Conservation (phyloP, 768 basidiomycete genomes). For the Calocybe indica region DNA sequence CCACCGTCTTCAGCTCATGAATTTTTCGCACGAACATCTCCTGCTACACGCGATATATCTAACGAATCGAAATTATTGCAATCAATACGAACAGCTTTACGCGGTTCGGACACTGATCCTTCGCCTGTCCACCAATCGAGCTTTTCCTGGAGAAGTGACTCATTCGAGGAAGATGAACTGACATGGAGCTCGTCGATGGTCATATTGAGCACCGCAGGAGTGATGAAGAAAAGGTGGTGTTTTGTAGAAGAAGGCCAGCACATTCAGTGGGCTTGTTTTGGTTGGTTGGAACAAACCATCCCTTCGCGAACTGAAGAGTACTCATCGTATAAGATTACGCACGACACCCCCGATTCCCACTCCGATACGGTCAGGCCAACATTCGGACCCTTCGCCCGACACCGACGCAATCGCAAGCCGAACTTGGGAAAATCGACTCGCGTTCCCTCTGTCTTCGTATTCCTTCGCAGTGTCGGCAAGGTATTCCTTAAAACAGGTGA, state of each 20-base stretch:
- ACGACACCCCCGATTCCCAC: neutral
- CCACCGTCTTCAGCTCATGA: constrained; percentile 37
- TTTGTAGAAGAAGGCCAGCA: constrained; percentile 66
- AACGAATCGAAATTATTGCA: constrained; percentile 40
- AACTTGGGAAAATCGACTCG: constrained; percentile 30
- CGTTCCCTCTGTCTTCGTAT: constrained; percentile 66
- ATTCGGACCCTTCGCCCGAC: constrained; percentile 49
- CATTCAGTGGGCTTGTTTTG: constrained; percentile 79
- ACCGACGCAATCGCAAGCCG: constrained; percentile 31
- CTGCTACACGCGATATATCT: constrained; percentile 11
- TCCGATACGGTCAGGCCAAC: constrained; percentile 29
- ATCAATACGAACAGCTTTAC: constrained; percentile 55
- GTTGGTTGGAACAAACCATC: constrained; percentile 52
- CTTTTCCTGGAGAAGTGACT: constrained; percentile 31
- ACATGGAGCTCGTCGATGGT: constrained; percentile 65
- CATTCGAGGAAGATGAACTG: constrained; percentile 55
- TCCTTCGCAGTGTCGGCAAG: constrained; percentile 68
- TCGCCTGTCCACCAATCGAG: constrained; percentile 36
- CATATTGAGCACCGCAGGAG: constrained; percentile 58
- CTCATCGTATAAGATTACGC: too few species aligned
- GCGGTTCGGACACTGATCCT: constrained; percentile 42
- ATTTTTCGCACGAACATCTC: constrained; percentile 26
- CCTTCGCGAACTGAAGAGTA: constrained; percentile 3
- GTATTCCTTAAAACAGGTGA: constrained; percentile 66
- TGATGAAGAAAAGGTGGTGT: constrained; percentile 69